A percentile compares a stretch with the other conserved stretches of the same genome.
phyloP scores from a whole-genome alignment of 2,329 filamentous ascomycete genomes.

The Beauveria bassiana region DNA sequence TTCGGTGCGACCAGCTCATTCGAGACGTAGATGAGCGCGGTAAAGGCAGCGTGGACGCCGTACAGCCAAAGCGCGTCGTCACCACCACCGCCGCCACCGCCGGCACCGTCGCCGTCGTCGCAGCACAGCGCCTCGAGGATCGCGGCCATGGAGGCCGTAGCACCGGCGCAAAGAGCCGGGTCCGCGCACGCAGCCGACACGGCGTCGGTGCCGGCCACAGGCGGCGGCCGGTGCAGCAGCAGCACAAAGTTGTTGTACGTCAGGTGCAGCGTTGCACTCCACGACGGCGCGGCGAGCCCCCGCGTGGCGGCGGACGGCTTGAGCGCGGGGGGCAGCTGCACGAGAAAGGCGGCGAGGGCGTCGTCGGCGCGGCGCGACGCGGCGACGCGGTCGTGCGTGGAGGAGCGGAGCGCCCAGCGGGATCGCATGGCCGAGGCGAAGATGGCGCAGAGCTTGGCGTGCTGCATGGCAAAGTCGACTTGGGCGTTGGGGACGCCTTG shows the following conservation, averaged over 20 bases:
- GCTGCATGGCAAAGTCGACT: conserved; percentile 36
- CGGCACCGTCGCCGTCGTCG: conserved; percentile 12
- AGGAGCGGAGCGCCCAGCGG: conserved; percentile 16
- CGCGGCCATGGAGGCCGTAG: conserved; percentile 20
- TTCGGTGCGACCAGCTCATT: background rate
- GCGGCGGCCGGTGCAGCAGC: conserved; percentile 25
- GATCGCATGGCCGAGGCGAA: conserved; percentile 31
- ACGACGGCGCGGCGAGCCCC: conserved; percentile 16
- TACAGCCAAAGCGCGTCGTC: conserved; percentile 22
- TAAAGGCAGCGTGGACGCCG: conserved; percentile 23
- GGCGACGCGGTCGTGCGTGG: conserved; percentile 12
- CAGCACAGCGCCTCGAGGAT: conserved; percentile 23
- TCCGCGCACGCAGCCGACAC: background rate
- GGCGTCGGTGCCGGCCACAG: conserved; percentile 3
- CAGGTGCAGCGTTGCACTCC: conserved; percentile 26
- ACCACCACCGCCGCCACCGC: conserved; percentile 15
- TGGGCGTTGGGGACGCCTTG: conserved; percentile 32
- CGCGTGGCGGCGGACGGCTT: conserved; percentile 16
- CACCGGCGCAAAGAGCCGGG: conserved; percentile 22
- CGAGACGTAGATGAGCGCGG: conserved; percentile 18
- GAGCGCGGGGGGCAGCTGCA: conserved; percentile 21
- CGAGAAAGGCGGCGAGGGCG: conserved; percentile 23
- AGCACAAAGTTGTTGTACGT: conserved; percentile 28
- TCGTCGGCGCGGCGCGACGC: conserved; percentile 24
- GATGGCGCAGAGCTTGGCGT: conserved; percentile 41